Evolutionary conservation across 2,329 filamentous ascomycete species (phyloP).

Genomic region (Helotiales sp.): DNA sequence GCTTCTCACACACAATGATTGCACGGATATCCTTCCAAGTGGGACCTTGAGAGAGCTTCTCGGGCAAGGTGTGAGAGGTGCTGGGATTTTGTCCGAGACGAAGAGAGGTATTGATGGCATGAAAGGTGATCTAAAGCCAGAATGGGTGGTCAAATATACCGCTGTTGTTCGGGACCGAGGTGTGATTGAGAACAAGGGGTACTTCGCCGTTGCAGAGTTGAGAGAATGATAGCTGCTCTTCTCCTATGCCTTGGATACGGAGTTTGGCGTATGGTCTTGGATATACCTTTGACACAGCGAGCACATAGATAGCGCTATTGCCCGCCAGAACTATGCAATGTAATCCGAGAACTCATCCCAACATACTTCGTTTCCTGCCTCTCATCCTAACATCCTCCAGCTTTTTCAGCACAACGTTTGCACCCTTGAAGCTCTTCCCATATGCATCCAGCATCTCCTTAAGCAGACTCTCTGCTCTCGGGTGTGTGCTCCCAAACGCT

Average conservation of each 20-base stretch:
- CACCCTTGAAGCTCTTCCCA: constrained; percentile 71
- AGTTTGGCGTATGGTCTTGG: background rate
- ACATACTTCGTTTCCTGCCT: constrained; percentile 94
- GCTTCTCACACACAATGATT: constrained; percentile 90
- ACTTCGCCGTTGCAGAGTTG: constrained; percentile 84
- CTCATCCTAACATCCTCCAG: constrained; percentile 92
- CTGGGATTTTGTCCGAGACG: constrained; percentile 66
- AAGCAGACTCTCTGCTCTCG: constrained; percentile 77
- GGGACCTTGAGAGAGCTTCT: constrained; percentile 85
- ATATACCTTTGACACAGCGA: background rate
- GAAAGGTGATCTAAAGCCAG: constrained; percentile 75
- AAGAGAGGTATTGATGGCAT: constrained; percentile 54
- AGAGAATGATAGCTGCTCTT: constrained; percentile 37
- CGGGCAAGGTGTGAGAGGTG: constrained; percentile 69
- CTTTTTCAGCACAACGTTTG: constrained; percentile 71
- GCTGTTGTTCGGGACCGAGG: constrained; percentile 91
- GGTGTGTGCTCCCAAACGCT: constrained; percentile 93
- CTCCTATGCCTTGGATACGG: background rate
- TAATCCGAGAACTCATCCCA: constrained; percentile 58
- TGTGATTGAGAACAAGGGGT: constrained; percentile 97
- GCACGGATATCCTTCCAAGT: constrained; percentile 83
- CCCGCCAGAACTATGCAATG: background rate
- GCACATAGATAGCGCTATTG: background rate
- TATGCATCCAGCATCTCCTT: constrained; percentile 74
- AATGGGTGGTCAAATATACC: constrained; percentile 98